These are phyloP conservation scores for Penicillium decumbens DNA, from an alignment of 2,329 filamentous ascomycete species.

Conservation along the genomic window DNA sequence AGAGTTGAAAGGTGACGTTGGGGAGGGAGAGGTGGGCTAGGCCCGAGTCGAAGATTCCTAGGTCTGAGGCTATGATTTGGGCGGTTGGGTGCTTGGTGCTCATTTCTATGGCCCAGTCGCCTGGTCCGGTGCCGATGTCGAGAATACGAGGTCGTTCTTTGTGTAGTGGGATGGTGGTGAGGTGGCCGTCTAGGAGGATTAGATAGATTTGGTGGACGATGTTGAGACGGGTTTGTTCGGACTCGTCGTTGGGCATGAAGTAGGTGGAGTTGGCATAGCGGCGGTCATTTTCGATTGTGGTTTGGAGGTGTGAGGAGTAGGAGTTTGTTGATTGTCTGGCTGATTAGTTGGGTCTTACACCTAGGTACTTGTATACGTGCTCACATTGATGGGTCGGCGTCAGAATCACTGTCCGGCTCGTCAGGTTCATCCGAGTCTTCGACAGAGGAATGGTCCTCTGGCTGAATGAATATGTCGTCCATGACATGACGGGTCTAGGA, in stretches of 20 bases:
- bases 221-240: slow-evolving; percentile 59
- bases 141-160: slow-evolving; percentile 30
- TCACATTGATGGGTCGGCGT: slow-evolving; percentile 26
- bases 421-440: slow-evolving; percentile 2
- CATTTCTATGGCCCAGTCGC: slow-evolving; percentile 49
- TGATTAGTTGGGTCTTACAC: background rate
- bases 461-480: slow-evolving; percentile 20
- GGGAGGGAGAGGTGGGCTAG: slow-evolving; percentile 32
- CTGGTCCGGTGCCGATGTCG: slow-evolving; percentile 48
- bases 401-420: slow-evolving; percentile 16
- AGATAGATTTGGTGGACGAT: slow-evolving; percentile 62
- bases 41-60: slow-evolving; percentile 42
- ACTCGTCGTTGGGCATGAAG: slow-evolving; percentile 63
- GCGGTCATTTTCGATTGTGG: slow-evolving; percentile 57
- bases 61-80: slow-evolving; percentile 47
- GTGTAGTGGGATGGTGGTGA: slow-evolving; percentile 32
- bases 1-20: slow-evolving; percentile 48
- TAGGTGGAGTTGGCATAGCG: slow-evolving; percentile 59
- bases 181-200: slow-evolving; percentile 34
- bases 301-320: slow-evolving; percentile 45
- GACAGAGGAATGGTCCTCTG: slow-evolving; percentile 5
- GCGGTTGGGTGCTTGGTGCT: slow-evolving; percentile 42
- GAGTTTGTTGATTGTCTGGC: slow-evolving; percentile 37
- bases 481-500: slow-evolving; percentile 27
- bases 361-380: background rate